Conservation (phyloP, 768 basidiomycete species). For the Rhizopogon roseolus region DNA sequence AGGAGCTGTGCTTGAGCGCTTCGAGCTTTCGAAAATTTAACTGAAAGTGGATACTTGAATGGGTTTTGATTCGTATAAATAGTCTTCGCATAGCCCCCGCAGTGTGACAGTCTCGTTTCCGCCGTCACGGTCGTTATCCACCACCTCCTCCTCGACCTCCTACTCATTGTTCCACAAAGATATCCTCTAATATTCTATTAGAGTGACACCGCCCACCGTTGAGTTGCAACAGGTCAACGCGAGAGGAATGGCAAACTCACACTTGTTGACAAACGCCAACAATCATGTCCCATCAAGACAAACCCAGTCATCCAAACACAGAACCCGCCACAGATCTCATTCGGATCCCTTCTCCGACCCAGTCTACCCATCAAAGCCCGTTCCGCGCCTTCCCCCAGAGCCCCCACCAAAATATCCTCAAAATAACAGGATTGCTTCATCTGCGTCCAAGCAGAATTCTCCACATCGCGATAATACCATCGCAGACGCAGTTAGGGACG, state of each 20-base stretch:
- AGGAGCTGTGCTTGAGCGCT: not conserved
- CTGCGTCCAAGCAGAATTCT: constrained; percentile 22
- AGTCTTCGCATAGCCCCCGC: not conserved
- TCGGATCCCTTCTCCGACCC: constrained; percentile 54
- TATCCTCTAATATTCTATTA: not conserved
- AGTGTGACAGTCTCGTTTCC: constrained; percentile 2
- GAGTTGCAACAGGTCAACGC: constrained; percentile 18
- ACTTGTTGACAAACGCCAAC: constrained; percentile 7
- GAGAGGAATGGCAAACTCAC: constrained; percentile 13
- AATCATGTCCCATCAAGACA: constrained; percentile 22
- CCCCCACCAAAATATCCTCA: constrained; percentile 26
- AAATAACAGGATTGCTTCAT: constrained; percentile 21
- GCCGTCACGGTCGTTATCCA: constrained; percentile 3
- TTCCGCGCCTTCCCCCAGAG: constrained; percentile 39
- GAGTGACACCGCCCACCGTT: not conserved
- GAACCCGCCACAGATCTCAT: constrained; percentile 38
- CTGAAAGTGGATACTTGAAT: not conserved
- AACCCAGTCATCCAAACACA: constrained; percentile 16
- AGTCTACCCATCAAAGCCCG: constrained; percentile 19
- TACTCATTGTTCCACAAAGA: not conserved
- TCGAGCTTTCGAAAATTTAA: not conserved
- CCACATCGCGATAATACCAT: constrained; percentile 35
- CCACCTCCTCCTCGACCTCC: constrained; percentile 4
- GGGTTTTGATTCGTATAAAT: not conserved
- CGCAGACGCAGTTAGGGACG: constrained; percentile 64